Conservation (phyloP, 139 green algal genomes). For the Chlamydomonas sp. region DNA sequence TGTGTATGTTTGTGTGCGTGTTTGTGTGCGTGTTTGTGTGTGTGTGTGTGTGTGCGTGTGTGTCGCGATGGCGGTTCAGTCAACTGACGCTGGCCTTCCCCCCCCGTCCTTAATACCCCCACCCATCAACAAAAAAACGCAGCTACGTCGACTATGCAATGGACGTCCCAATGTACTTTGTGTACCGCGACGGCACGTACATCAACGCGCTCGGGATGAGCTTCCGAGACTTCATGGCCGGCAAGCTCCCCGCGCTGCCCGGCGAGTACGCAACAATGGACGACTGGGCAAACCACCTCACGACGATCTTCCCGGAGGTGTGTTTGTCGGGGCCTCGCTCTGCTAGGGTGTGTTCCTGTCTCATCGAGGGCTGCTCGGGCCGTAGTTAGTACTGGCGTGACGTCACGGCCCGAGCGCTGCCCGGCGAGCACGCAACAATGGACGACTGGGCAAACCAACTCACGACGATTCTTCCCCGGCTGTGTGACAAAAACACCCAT, state of each 20-base stretch:
- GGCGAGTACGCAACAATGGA: conserved; percentile 77
- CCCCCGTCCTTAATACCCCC: too few species aligned
- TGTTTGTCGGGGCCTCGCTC: too few species aligned
- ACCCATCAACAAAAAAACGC: neutral
- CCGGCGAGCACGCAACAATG: conserved; percentile 77
- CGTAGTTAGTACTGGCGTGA: too few species aligned
- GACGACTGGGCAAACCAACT: conserved; percentile 94
- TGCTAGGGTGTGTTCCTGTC: too few species aligned
- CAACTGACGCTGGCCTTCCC: too few species aligned
- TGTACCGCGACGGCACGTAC: conserved; percentile 90
- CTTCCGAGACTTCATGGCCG: conserved; percentile 90
- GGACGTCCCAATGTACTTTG: conserved; percentile 97
- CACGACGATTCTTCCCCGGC: conserved; percentile 94
- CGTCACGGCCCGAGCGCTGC: too few species aligned
- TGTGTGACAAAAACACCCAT: too few species aligned
- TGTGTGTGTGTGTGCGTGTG: too few species aligned
- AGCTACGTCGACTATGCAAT: conserved; percentile 92
- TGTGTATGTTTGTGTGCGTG: too few species aligned
- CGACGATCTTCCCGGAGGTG: conserved; percentile 92
- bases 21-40: too few species aligned
- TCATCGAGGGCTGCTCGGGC: too few species aligned
- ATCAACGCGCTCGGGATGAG: conserved; percentile 70
- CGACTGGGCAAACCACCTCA: conserved; percentile 95
- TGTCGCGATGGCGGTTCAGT: too few species aligned
- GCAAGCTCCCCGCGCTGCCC: conserved; percentile 69